Evolutionary conservation across 2,329 filamentous ascomycete genomes (phyloP).

Genomic region (Trichoderma sp.): DNA sequence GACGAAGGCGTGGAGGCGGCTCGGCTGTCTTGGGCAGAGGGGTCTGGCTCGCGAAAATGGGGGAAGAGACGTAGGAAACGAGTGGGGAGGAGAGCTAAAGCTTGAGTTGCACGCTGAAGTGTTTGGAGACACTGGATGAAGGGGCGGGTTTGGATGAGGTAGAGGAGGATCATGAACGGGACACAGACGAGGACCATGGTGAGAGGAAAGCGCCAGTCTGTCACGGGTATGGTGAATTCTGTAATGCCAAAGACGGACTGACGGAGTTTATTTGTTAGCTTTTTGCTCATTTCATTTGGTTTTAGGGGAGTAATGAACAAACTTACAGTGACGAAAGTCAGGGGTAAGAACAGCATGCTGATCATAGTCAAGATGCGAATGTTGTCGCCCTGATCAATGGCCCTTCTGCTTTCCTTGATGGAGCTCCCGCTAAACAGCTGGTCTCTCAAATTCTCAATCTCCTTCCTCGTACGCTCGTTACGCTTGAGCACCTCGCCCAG

Average conservation of each 20-base stretch:
- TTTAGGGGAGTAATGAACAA: neutral
- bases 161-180: conserved; percentile 48
- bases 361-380: conserved; percentile 60
- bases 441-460: conserved; percentile 57
- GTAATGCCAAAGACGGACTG: conserved; percentile 56
- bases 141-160: conserved; percentile 44
- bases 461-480: conserved; percentile 53
- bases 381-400: conserved; percentile 63
- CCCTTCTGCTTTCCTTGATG: conserved; percentile 59
- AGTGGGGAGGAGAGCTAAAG: neutral
- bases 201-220: conserved; percentile 46
- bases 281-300: neutral
- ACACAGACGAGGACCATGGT: conserved; percentile 66
- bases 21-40: neutral
- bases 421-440: conserved; percentile 63
- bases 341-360: conserved; percentile 59
- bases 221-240: conserved; percentile 41
- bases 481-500: conserved; percentile 47
- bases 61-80: neutral
- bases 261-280: neutral
- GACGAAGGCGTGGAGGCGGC: neutral
- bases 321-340: conserved; percentile 57
- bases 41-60: neutral
- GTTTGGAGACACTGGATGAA: conserved; percentile 33
- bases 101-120: neutral